Conservation (phyloP, 2,329 filamentous ascomycete genomes). For the Paraphoma sp. region DNA sequence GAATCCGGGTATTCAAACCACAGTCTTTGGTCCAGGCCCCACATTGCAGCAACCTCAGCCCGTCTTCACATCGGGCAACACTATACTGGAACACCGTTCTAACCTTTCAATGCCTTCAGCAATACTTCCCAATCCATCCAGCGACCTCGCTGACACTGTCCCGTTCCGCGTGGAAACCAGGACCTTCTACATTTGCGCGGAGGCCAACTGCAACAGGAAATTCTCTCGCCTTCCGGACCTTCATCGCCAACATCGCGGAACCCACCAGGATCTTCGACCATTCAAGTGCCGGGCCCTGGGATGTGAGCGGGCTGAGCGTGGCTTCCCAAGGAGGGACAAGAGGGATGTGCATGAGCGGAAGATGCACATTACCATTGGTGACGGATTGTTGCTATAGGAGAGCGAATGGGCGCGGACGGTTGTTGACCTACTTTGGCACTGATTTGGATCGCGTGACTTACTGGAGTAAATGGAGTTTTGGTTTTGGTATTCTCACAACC, state of each 20-base stretch:
- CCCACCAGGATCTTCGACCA: slow-evolving; percentile 2
- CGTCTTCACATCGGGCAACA: too few species aligned
- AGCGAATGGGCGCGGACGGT: neutral
- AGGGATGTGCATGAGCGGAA: neutral
- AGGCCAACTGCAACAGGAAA: slow-evolving; percentile 1
- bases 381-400: neutral
- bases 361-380: neutral
- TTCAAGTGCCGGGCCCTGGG: neutral
- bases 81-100: too few species aligned
- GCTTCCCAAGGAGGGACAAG: slow-evolving; percentile 2
- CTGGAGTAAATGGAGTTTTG: neutral
- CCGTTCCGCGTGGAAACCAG: neutral
- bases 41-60: too few species aligned
- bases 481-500: too few species aligned
- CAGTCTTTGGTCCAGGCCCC: too few species aligned
- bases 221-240: neutral
- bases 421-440: neutral
- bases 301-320: neutral
- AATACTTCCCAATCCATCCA: too few species aligned
- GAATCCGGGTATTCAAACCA: too few species aligned
- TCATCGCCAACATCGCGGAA: slow-evolving; percentile 7
- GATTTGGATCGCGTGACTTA: neutral
- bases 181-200: neutral
- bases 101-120: too few species aligned
- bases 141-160: too few species aligned